Percentiles rank a stretch among this genome's conserved stretches.
These are phyloP conservation scores for Perilla frutescens DNA, from an alignment of 257 asterid species.

Conservation along the genomic window DNA sequence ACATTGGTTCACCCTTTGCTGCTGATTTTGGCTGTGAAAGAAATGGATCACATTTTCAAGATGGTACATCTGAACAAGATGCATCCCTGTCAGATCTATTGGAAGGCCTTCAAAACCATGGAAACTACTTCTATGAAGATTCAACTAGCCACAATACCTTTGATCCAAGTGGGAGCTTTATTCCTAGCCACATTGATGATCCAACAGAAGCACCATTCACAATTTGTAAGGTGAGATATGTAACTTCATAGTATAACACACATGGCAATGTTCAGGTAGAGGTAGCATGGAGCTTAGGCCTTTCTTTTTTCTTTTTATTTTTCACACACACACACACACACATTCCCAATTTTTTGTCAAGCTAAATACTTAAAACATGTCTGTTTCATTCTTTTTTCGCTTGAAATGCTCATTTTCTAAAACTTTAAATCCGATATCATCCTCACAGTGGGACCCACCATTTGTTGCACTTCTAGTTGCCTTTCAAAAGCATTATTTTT, in stretches of 20 bases:
- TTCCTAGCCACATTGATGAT: conserved; percentile 23
- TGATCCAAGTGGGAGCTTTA: conserved; percentile 32
- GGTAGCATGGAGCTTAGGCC: conserved; percentile 30
- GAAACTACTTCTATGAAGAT: conserved; percentile 40
- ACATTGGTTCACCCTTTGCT: conserved; percentile 66
- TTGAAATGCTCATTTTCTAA: background rate
- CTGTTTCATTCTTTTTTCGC: background rate
- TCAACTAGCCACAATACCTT: conserved; percentile 31
- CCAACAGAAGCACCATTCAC: conserved; percentile 31
- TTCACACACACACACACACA: background rate
- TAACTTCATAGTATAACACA: conserved; percentile 8
- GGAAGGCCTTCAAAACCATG: conserved; percentile 56
- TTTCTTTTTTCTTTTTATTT: background rate
- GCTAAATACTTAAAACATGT: background rate
- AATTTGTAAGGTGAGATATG: conserved; percentile 28
- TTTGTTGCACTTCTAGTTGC: conserved; percentile 5
- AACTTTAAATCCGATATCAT: background rate
- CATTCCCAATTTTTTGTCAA: background rate
- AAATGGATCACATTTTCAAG: conserved; percentile 61
- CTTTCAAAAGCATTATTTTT: conserved; percentile 19
- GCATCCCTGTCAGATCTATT: conserved; percentile 63
- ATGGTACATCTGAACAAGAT: conserved; percentile 76
- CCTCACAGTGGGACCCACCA: conserved; percentile 8
- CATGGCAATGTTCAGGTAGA: conserved; percentile 33
- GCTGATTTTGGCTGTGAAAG: conserved; percentile 69